These are phyloP conservation scores for Exophiala sp. DNA, from an alignment of 2,329 filamentous ascomycete genomes.

Conservation along the genomic window DNA sequence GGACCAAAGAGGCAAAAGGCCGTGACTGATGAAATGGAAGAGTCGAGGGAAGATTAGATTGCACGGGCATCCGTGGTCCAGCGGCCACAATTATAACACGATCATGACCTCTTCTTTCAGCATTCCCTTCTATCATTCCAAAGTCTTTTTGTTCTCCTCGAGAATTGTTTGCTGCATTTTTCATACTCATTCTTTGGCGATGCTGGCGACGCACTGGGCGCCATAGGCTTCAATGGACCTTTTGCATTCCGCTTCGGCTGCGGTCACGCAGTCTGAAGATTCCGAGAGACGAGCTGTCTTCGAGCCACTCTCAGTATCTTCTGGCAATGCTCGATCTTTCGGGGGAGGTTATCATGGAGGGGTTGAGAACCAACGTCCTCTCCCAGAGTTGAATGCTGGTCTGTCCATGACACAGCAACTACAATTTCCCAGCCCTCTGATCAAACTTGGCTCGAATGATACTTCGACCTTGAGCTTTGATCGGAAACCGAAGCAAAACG, in stretches of 20 bases:
- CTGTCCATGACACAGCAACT: not conserved
- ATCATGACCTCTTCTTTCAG: slow-evolving; percentile 9
- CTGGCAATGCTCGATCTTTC: slow-evolving; percentile 41
- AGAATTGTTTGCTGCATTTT: slow-evolving; percentile 11
- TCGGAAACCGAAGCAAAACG: slow-evolving; percentile 2
- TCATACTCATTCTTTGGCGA: slow-evolving; percentile 13
- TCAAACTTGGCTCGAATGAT: slow-evolving; percentile 27
- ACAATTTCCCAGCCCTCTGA: slow-evolving; percentile 17
- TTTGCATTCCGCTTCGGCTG: slow-evolving; percentile 12
- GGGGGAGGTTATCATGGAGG: slow-evolving; percentile 30
- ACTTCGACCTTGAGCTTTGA: slow-evolving; percentile 7
- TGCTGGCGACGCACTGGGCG: slow-evolving; percentile 14
- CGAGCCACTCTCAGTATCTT: slow-evolving; percentile 36
- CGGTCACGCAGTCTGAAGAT: slow-evolving; percentile 7
- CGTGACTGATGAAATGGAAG: slow-evolving; percentile 5
- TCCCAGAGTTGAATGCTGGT: not conserved
- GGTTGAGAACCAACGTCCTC: slow-evolving; percentile 24
- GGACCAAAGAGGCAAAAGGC: slow-evolving; percentile 11
- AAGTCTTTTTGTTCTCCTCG: slow-evolving; percentile 14
- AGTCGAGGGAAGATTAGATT: slow-evolving; percentile 12
- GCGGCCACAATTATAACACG: slow-evolving; percentile 12
- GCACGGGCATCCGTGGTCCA: slow-evolving; percentile 14
- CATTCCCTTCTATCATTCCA: slow-evolving; percentile 23
- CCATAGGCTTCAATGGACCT: slow-evolving; percentile 14
- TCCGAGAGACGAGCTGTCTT: not conserved